Base-by-base conservation (phyloP, 768 basidiomycete genomes). In the Pleurotus platypus region DNA sequence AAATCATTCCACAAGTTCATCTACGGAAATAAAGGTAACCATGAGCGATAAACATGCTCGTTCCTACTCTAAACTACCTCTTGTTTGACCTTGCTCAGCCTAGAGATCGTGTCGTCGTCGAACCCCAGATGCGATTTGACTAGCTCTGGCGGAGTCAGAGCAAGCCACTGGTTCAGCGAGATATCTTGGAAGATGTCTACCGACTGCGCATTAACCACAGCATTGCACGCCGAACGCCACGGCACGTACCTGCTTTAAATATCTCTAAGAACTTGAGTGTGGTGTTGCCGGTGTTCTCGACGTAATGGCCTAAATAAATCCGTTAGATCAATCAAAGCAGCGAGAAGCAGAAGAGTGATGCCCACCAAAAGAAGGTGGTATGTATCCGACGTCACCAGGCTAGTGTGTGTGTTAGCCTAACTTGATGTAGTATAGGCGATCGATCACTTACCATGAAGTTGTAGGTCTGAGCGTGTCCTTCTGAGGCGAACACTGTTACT, bases 401-500 rank as follows among this genome's bases (percentile, higher is more conserved):
- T 76, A 59, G 8, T 26, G 26, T 26, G 24, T 26, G 24, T 26
- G 24, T 26, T 26, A 26, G 24, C 24, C 4, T 26, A 26, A 26
- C 24, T 5, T 26, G 22, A 26, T 26, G 24, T 26, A 5, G 5
- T 5, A 5, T 26, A 26, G 24, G 24, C 27, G 18, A 42, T 46
- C 35, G 40, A 18, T 53, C 48, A 5, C 16, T 53, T 59, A 80
- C 81, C 64, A 78, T 77, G 63, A 80, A 86, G 65, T 87, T 75
- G 69, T 79, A 87, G 1, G 84, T 85, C 55, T 77, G 67, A 2
- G 85, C 80, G 60, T 81, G 83, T 22, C 73, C 72, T 59, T 71
- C 67, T 2, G 79, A 71, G 5, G 82, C 83, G 60, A 86, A 86
- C 38, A 85, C 65, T 0, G 83, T 85, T 58, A 84, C 71, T 22